Conservation (phyloP, 2,329 filamentous ascomycete species). For the Clarireedia monteithiana region DNA sequence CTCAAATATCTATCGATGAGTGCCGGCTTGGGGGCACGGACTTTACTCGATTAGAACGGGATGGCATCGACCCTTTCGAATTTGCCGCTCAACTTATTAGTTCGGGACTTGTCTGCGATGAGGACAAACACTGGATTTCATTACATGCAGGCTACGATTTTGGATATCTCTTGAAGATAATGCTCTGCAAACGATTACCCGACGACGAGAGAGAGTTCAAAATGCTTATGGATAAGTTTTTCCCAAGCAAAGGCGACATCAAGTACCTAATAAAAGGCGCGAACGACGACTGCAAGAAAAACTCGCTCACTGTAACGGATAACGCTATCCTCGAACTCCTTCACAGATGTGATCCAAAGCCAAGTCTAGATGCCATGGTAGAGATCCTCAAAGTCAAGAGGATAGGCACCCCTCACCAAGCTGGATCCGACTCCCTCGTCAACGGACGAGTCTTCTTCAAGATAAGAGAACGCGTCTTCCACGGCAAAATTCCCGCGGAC, state of each 20-base stretch:
- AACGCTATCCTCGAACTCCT: conserved; percentile 64
- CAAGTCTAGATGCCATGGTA: conserved; percentile 85
- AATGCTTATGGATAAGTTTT: conserved; percentile 82
- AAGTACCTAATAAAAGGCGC: conserved; percentile 95
- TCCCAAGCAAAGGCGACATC: conserved; percentile 89
- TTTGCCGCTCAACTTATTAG: conserved; percentile 88
- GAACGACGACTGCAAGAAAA: conserved; percentile 58
- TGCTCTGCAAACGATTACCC: conserved; percentile 74
- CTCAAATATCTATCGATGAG: conserved; percentile 87
- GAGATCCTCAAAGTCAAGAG: conserved; percentile 88
- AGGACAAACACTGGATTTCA: conserved; percentile 90
- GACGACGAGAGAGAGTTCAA: conserved; percentile 88
- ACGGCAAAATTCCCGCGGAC: conserved; percentile 70
- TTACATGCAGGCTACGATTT: conserved; percentile 99
- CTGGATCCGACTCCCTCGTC: conserved; percentile 85
- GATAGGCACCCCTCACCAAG: conserved; percentile 81
- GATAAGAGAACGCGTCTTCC: conserved; percentile 81
- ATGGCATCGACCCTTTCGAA: conserved; percentile 82
- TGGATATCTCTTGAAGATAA: conserved; percentile 90
- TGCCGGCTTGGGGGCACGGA: conserved; percentile 89
- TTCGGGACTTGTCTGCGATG: conserved; percentile 80
- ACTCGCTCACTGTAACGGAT: conserved; percentile 55
- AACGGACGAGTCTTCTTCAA: conserved; percentile 95
- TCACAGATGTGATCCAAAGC: conserved; percentile 81
- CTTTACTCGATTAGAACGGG: conserved; percentile 73